These are phyloP conservation scores for Aphanomyces astaci DNA, from an alignment of 352 stramenopile species.

Conservation along the genomic window DNA sequence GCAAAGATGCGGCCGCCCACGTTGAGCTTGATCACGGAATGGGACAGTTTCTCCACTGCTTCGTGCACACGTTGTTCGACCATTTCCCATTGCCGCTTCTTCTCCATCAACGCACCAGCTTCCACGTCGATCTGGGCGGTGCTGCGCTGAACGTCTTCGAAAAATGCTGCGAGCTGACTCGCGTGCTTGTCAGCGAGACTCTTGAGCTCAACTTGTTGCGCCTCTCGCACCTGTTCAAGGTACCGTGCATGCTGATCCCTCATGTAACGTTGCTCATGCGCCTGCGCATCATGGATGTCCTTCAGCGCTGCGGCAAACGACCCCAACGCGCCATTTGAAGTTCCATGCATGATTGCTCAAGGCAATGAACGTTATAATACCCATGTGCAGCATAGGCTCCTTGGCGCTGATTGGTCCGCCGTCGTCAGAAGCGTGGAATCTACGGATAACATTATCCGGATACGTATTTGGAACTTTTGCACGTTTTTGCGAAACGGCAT, in stretches of 20 bases:
- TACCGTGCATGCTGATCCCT: not conserved
- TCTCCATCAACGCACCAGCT: not conserved
- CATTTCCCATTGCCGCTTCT: conserved; percentile 15
- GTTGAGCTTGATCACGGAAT: conserved; percentile 23
- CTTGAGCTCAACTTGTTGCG: not conserved
- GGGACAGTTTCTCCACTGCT: conserved; percentile 4
- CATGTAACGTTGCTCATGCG: not conserved
- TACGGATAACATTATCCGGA: conserved; percentile 9
- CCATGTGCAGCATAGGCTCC: not conserved
- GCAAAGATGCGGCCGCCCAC: conserved; percentile 24
- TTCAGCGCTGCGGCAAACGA: not conserved
- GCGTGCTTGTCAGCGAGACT: not conserved
- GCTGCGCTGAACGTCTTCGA: not conserved
- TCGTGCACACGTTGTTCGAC: conserved; percentile 14
- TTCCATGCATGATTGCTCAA: not conserved
- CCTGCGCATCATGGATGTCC: not conserved
- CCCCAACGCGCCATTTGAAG: not conserved
- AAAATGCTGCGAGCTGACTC: not conserved
- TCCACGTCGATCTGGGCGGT: not conserved
- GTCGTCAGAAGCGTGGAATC: not conserved
- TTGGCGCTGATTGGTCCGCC: not conserved
- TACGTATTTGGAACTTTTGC: not conserved
- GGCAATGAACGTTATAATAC: not conserved
- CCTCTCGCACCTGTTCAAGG: not conserved
- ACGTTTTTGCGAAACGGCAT: not conserved